Base-by-base conservation (phyloP, 2,329 filamentous ascomycete genomes). In the Paecilomyces fulvus region DNA sequence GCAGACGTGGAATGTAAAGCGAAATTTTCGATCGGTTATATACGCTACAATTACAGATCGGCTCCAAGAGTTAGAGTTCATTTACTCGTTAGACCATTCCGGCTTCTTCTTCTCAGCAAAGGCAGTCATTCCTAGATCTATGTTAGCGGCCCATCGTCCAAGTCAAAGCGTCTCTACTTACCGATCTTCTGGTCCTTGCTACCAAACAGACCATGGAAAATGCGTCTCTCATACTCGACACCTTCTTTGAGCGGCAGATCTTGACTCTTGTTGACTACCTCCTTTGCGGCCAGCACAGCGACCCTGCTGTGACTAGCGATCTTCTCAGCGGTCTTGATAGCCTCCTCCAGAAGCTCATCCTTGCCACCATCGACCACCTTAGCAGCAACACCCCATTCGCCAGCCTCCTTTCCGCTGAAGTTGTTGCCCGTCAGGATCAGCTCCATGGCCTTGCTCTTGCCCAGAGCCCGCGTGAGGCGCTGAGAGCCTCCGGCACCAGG, bases 221-320 rank as follows among this genome's bases (percentile, higher is more conserved):
- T 81, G 54, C 92, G 83, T 69, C 94, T 82, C 82, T 99, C 94
- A 75, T 85, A 97, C 77, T 99, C 94, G 1, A 99, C 88, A 12
- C 94, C 94, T 68, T 97, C 94, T 64, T 88, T 79, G 58, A 99
- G 77, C 3, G 87, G 80, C 64, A 96, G 75, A 66, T 99, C 94
- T 79, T 97, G 92, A 73, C 91, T 96, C 85, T 96, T 97, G 73
- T 97, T 96, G 56, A 99, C 92, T n/a, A 94, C 92, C 80, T 99
- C 94, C 81, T 99, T 99, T 56, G 84, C 87, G 10, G 89, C 94
- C 76, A 90, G 85, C 57, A 95, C 84, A 1, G 92, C 89, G n/a
- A 99, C 87, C 69, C 82, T 84, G 54, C 89, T 92, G 74, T 94
- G 90, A 0, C 88, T 78, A 0, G 94, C 92, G 76, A 99, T 96